Evolutionary conservation across 1,139 yeast species (phyloP).

Genomic region (Candida freyschussii): DNA sequence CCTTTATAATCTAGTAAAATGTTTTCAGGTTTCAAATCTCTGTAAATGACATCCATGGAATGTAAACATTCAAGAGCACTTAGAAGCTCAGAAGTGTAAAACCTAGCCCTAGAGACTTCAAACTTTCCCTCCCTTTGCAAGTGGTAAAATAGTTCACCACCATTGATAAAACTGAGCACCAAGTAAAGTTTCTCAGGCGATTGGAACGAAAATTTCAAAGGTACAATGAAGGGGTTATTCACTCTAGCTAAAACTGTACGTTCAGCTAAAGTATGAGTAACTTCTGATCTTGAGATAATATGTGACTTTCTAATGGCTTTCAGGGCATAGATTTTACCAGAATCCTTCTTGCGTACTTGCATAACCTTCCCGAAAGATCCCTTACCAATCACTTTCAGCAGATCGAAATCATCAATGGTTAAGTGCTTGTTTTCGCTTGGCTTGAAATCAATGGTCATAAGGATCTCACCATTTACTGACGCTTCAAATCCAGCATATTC

Average conservation of each 20-base stretch:
- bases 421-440: slow-evolving; percentile 68
- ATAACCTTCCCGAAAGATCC: slow-evolving; percentile 98
- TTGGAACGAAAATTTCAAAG: slow-evolving; percentile 91
- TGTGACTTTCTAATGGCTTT: slow-evolving; percentile 92
- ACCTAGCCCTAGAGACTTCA: slow-evolving; percentile 82
- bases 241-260: slow-evolving; percentile 91
- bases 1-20: slow-evolving; percentile 92
- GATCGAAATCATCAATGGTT: slow-evolving; percentile 85
- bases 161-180: slow-evolving; percentile 89
- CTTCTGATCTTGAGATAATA: slow-evolving; percentile 90
- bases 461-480: slow-evolving; percentile 35
- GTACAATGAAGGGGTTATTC: slow-evolving; percentile 96
- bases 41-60: slow-evolving; percentile 83
- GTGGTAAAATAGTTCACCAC: slow-evolving; percentile 96
- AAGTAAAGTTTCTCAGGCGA: slow-evolving; percentile 89
- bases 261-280: slow-evolving; percentile 93
- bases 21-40: slow-evolving; percentile 95
- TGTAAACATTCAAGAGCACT: slow-evolving; percentile 92
- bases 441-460: slow-evolving; percentile 72
- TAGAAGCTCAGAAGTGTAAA: slow-evolving; percentile 88
- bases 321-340: slow-evolving; percentile 88
- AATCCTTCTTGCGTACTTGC: slow-evolving; percentile 96
- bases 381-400: slow-evolving; percentile 91
- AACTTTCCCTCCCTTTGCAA: slow-evolving; percentile 88
- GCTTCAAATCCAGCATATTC: slow-evolving; percentile 20